Conservation (phyloP, 169 alveolate species). For the Eimeria maxima region DNA sequence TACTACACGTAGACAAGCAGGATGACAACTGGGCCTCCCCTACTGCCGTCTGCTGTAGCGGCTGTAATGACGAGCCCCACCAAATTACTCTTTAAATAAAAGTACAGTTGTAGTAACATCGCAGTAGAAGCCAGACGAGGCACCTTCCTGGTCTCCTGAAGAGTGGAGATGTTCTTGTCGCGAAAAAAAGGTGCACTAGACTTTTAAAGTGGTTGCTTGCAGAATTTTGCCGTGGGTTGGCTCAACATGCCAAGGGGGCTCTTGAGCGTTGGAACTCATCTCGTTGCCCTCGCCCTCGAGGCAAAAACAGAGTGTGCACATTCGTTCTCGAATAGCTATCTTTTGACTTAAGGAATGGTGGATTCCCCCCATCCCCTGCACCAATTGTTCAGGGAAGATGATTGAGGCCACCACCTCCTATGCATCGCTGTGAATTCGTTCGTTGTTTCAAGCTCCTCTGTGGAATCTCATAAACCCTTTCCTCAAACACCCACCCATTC, state of each 20-base stretch:
- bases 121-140: constrained; percentile 21
- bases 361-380: neutral
- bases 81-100: constrained; percentile 25
- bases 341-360: constrained; percentile 19
- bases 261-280: constrained; percentile 24
- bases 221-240: constrained; percentile 37
- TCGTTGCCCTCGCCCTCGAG: constrained; percentile 72
- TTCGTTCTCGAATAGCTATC: neutral
- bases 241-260: constrained; percentile 43
- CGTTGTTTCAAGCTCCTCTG: constrained; percentile 32
- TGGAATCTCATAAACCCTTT: neutral
- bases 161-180: neutral
- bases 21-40: constrained; percentile 70
- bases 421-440: constrained; percentile 13
- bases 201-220: neutral
- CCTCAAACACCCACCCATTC: constrained; percentile 31
- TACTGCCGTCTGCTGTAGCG: constrained; percentile 71
- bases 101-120: constrained; percentile 16
- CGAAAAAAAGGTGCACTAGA: neutral
- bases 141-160: neutral
- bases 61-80: constrained; percentile 69
- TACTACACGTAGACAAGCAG: constrained; percentile 64
- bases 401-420: neutral
- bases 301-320: constrained; percentile 36
- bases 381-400: neutral